Percentiles rank a stretch among this genome's conserved stretches.
Conservation (phyloP, 805 yeast species). For the Candida silvicultrix region DNA sequence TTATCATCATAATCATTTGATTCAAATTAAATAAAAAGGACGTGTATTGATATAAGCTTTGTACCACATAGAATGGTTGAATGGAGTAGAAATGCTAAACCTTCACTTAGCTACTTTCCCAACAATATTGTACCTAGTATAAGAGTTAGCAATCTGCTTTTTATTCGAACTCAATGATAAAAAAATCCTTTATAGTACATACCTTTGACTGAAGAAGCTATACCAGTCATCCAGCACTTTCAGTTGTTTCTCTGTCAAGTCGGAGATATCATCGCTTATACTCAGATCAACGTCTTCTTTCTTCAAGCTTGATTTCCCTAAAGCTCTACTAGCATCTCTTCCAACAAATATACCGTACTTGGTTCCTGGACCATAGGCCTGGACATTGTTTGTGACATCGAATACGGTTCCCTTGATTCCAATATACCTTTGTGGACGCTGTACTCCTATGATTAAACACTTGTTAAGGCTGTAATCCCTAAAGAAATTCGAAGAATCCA, state of each 20-base stretch:
- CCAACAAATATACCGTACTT: conserved; percentile 71
- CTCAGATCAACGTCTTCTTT: conserved; percentile 39
- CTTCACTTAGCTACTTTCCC: not conserved
- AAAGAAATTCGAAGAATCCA: not conserved
- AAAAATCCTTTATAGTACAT: conserved; percentile 15
- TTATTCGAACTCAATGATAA: not conserved
- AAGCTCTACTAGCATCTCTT: conserved; percentile 68
- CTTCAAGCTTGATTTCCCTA: conserved; percentile 63
- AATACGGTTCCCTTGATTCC: conserved; percentile 73
- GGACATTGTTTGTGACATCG: conserved; percentile 63
- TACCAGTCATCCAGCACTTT: conserved; percentile 71
- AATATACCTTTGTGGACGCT: conserved; percentile 49
- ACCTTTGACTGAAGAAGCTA: conserved; percentile 51
- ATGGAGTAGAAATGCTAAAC: no score
- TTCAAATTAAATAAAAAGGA: no score
- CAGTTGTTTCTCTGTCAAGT: conserved; percentile 52
- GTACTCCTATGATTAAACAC: conserved; percentile 26
- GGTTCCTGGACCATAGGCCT: conserved; percentile 72
- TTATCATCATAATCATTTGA: no score
- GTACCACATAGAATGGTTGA: no score
- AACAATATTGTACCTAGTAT: not conserved
- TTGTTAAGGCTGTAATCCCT: not conserved
- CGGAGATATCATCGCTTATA: conserved; percentile 43
- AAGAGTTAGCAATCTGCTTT: no score
- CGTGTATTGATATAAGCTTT: no score